Evolutionary conservation across 2,329 filamentous ascomycete species (phyloP), one percentile per base, ranked within the genome.

Genomic region (Plenodomus tracheiphilus): DNA sequence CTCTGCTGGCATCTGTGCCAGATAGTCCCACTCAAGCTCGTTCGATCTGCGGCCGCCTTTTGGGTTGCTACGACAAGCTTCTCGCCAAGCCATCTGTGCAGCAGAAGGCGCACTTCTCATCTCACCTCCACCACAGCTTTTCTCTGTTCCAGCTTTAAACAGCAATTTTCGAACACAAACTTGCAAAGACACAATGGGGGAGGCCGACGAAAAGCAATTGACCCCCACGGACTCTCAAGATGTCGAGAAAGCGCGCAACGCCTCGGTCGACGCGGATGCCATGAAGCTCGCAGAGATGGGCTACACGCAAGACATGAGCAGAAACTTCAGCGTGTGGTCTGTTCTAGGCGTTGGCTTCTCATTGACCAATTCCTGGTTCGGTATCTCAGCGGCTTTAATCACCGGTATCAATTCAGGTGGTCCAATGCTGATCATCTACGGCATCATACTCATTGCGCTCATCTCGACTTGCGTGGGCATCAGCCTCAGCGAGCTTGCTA

Each of bases 321-420:
- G 77, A 34, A 79, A 80, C 49, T 79, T 77, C 64, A 75, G 72
- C 28, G 70, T 79, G n/a, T 68, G 75, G 56, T 78, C 76, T 1
- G 69, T 80, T 32, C 69, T 80, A 2, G 78, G 76, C n/a, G 75
- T 79, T 11, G 77, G 77, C 9, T 80, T 79, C 58, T 78, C 75
- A 8, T 72, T 81, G 46, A 79, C 77, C 21, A 80, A 80, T 52
- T 78, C 76, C 1, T 80, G 77, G 78, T 79, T 78, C 51, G 78
- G 75, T 41, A 78, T 81, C 43, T 77, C 76, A 1, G 75, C 76
- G 8, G 76, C 75, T 4, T 54, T 80, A 51, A 70, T 79, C 49
- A 79, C 77, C 1, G 78, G 77, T 22, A 79, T 81, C 68, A 79
- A 75, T 34, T 77, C 75, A 9, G 78, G 78, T 17, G 78, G 78